Conservation (phyloP, 306 rosid species). For the Rosa lucieae region DNA sequence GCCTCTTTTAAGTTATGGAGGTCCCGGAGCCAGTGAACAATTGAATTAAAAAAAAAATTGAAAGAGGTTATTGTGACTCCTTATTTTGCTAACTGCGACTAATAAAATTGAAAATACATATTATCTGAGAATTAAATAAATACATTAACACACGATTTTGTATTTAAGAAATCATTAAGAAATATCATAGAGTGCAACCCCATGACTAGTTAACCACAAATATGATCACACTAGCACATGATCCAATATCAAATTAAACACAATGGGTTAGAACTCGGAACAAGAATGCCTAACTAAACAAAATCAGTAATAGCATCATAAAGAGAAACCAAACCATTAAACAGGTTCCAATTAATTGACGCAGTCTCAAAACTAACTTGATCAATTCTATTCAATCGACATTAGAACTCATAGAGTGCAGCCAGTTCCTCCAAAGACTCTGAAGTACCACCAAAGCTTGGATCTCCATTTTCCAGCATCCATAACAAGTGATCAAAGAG, state of each 20-base stretch:
- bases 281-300: neutral
- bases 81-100: no score
- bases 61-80: no score
- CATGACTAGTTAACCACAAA: neutral
- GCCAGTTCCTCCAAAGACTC: constrained; percentile 87
- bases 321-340: neutral
- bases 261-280: neutral
- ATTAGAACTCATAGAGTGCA: constrained; percentile 65
- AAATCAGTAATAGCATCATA: neutral
- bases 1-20: no score
- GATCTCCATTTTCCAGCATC: constrained; percentile 88
- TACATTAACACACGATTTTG: no score
- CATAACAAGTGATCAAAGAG: constrained; percentile 87
- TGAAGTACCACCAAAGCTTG: constrained; percentile 44
- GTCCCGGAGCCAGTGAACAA: no score
- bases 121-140: no score
- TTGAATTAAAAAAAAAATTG: no score
- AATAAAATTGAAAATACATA: no score
- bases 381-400: neutral
- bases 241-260: neutral
- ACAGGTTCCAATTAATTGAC: neutral
- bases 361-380: neutral
- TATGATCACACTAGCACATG: neutral
- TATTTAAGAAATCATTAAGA: neutral
- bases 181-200: neutral